Conservation (phyloP, 192 early-diverging fungal genomes). For the Neocallimastix lanati region DNA sequence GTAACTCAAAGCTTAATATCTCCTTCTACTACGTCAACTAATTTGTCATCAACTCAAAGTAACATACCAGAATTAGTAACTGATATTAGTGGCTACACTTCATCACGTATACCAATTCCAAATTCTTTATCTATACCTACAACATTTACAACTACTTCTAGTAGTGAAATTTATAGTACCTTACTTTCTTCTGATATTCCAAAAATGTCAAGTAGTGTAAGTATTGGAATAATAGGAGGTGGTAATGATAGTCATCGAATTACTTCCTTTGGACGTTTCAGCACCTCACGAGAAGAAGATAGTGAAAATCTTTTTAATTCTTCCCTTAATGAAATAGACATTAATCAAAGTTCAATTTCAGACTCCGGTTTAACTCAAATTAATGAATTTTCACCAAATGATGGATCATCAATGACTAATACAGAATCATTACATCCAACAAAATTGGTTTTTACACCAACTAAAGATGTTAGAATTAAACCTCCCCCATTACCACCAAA, state of each 20-base stretch:
- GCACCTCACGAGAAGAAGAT: not conserved
- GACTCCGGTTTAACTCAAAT: not conserved
- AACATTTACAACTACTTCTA: not conserved
- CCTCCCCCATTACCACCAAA: too few species aligned
- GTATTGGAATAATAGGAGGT: not conserved
- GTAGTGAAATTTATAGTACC: not conserved
- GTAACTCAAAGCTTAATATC: not conserved
- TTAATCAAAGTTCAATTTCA: not conserved
- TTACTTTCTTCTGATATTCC: not conserved
- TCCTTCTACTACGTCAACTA: not conserved
- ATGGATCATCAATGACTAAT: not conserved
- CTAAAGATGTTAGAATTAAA: too few species aligned
- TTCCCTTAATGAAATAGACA: not conserved
- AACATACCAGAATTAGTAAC: not conserved
- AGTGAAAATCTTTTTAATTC: not conserved
- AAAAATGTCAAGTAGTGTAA: not conserved
- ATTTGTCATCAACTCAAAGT: not conserved
- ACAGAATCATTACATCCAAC: not conserved
- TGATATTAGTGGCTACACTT: not conserved
- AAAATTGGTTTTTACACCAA: not conserved
- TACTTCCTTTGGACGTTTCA: not conserved
- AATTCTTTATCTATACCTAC: not conserved
- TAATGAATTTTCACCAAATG: not conserved
- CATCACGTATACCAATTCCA: not conserved
- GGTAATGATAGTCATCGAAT: not conserved